These are phyloP conservation scores for Nannochloropsis gaditana DNA, from an alignment of 108 stramenopile genomes.

Conservation along the genomic window DNA sequence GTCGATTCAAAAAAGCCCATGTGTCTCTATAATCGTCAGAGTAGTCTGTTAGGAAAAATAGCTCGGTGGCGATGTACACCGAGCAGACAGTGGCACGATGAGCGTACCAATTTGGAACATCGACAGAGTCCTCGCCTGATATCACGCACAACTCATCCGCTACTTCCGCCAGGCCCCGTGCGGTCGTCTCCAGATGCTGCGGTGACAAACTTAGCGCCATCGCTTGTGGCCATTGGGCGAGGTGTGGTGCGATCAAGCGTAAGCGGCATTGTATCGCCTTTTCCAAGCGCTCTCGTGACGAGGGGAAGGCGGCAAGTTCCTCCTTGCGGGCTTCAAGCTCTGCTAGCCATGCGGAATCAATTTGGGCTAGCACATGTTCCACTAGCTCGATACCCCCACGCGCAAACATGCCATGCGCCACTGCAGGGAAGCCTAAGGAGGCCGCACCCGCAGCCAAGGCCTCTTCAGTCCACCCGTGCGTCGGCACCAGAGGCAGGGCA, in stretches of 20 bases:
- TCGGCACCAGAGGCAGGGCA: neutral
- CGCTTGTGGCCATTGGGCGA: neutral
- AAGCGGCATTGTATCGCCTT: neutral
- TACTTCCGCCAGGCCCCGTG: neutral
- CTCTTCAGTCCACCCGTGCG: neutral
- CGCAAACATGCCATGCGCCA: conserved; percentile 9
- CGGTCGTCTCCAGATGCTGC: neutral
- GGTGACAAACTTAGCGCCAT: conserved; percentile 13
- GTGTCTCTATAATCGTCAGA: conserved; percentile 12
- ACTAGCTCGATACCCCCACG: neutral
- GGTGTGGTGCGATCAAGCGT: neutral
- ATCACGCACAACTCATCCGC: neutral
- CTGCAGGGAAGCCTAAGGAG: neutral
- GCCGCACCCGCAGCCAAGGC: neutral
- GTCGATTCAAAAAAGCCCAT: neutral
- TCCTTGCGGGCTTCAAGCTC: neutral
- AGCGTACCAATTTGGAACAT: neutral
- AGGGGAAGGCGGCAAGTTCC: neutral
- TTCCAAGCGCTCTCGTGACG: neutral
- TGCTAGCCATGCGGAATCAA: neutral
- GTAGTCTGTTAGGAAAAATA: conserved; percentile 20
- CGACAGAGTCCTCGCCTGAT: neutral
- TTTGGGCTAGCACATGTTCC: neutral
- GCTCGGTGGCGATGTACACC: conserved; percentile 1
- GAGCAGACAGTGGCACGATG: conserved; percentile 15